Conservation (phyloP, 768 basidiomycete genomes). For the Termitomyces sp. region DNA sequence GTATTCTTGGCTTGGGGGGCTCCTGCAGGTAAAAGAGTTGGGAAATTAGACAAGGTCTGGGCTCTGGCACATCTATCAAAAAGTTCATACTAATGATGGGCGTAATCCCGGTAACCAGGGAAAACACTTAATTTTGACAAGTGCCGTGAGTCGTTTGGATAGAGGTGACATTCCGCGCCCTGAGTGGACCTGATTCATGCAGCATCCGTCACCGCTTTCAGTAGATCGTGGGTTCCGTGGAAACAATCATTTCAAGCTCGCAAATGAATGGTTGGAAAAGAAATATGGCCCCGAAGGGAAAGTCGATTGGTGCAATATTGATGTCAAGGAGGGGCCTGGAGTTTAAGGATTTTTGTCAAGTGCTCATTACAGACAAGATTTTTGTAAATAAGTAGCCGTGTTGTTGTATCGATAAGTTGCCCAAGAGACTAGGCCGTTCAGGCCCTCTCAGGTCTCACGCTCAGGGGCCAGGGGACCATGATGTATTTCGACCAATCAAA, state of each 20-base stretch:
- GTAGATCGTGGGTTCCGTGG: conserved; percentile 80
- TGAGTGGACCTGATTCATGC: conserved; percentile 17
- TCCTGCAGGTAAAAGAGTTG: conserved; percentile 79
- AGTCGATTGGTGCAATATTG: conserved; percentile 65
- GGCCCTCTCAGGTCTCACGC: background rate
- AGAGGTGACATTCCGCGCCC: conserved; percentile 2
- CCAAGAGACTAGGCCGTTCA: background rate
- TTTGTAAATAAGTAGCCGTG: background rate
- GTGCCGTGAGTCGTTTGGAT: conserved; percentile 48
- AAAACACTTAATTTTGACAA: conserved; percentile 76
- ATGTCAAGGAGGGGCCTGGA: conserved; percentile 13
- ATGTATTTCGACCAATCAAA: conserved; percentile 5
- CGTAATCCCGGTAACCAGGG: conserved; percentile 31
- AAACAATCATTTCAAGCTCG: conserved; percentile 82
- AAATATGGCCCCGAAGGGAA: conserved; percentile 68
- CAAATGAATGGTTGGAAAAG: conserved; percentile 81
- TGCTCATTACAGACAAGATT: background rate
- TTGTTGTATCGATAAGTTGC: conserved; percentile 7
- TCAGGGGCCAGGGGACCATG: background rate
- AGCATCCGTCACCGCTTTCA: conserved; percentile 84
- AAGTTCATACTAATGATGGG: background rate
- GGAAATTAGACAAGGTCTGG: conserved; percentile 65
- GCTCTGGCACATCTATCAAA: background rate
- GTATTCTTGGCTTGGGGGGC: conserved; percentile 89
- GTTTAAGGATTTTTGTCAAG: conserved; percentile 6